These are phyloP conservation scores for Umbelopsis ramanniana DNA, from an alignment of 192 early-diverging fungal species.

Conservation along the genomic window DNA sequence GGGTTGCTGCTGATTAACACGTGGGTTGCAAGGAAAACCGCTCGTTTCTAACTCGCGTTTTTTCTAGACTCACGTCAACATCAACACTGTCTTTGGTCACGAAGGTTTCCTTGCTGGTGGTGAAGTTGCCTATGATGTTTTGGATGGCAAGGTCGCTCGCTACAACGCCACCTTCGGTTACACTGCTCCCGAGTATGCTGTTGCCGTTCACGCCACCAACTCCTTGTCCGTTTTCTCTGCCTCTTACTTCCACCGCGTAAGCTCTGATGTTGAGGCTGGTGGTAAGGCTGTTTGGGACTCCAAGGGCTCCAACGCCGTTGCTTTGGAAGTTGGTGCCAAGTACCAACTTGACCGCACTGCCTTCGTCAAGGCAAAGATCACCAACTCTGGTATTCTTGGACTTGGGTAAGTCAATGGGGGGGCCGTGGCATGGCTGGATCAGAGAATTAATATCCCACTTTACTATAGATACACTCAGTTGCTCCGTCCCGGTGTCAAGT, in stretches of 20 bases:
- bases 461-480: constrained; percentile 76
- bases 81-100: constrained; percentile 87
- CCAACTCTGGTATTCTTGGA: constrained; percentile 85
- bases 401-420: constrained; percentile 54
- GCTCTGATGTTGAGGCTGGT: constrained; percentile 89
- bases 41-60: neutral
- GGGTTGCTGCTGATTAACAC: too few species aligned
- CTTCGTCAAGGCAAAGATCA: constrained; percentile 89
- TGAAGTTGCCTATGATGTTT: constrained; percentile 93
- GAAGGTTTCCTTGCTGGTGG: constrained; percentile 92
- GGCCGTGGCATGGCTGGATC: too few species aligned
- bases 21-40: too few species aligned
- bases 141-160: constrained; percentile 81
- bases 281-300: constrained; percentile 92
- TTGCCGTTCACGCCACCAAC: constrained; percentile 91
- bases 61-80: constrained; percentile 75
- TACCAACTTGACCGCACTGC: constrained; percentile 87
- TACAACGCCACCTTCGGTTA: constrained; percentile 91
- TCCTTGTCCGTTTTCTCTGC: constrained; percentile 87
- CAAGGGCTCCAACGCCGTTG: constrained; percentile 70
- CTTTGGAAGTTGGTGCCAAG: constrained; percentile 94
- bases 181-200: constrained; percentile 83
- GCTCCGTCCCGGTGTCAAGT: constrained; percentile 92
- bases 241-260: constrained; percentile 97
- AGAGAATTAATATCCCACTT: neutral